A percentile compares a stretch with the other conserved stretches of the same genome.
These are phyloP conservation scores for Bathelium albidoporum DNA, from an alignment of 495 filamentous ascomycete species.

Conservation along the genomic window DNA sequence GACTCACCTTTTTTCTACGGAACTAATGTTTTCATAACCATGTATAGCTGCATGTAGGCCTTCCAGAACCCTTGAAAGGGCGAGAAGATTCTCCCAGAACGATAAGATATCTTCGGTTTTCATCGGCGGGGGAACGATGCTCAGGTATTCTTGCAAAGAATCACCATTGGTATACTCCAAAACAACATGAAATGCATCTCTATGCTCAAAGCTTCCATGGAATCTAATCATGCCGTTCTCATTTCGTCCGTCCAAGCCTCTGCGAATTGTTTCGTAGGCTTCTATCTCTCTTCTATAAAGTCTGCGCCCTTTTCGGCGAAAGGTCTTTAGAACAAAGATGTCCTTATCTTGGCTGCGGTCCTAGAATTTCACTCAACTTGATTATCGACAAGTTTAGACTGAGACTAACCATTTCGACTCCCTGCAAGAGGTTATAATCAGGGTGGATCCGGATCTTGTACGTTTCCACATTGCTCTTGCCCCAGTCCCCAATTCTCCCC, in stretches of 20 bases:
- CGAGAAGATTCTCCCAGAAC: not conserved
- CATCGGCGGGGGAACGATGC: not conserved
- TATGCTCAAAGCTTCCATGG: not conserved
- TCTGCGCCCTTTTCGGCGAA: not conserved
- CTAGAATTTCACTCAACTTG: not conserved
- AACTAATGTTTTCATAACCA: not conserved
- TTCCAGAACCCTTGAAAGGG: not conserved
- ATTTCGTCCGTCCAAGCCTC: not conserved
- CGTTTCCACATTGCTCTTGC: not conserved
- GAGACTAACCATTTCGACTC: not conserved
- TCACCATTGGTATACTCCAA: not conserved
- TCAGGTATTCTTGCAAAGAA: not conserved
- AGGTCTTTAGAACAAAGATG: not conserved
- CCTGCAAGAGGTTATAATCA: not conserved
- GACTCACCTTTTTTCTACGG: not conserved
- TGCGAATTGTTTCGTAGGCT: not conserved
- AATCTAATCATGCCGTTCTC: not conserved
- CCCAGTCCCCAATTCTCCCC: not conserved
- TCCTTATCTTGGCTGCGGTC: not conserved
- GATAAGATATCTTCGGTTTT: not conserved
- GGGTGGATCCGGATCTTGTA: conserved; percentile 4
- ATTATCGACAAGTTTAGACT: not conserved
- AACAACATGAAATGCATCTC: not conserved
- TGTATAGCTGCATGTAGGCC: not conserved
- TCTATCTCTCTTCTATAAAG: not conserved